phyloP scores from a whole-genome alignment of 2,329 filamentous ascomycete species.

The Orbilia brochopaga region DNA sequence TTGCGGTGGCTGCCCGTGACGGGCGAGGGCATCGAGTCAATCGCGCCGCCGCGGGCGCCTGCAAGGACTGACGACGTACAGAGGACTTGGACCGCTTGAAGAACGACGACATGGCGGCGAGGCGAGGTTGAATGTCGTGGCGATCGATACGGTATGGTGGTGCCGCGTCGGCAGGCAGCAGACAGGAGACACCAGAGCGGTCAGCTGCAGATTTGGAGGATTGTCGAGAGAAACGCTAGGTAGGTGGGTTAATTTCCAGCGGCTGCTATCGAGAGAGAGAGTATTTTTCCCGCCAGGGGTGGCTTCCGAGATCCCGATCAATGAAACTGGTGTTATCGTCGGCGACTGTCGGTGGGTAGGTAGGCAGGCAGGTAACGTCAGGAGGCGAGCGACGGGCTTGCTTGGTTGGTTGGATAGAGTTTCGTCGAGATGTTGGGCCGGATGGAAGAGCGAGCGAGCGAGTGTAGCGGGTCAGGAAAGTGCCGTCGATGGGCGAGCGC shows the following conservation, averaged over 20 bases:
- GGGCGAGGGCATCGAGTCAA: background rate
- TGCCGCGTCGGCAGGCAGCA: constrained; percentile 45
- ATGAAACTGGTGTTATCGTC: too few relatives aligned
- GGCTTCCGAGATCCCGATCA: too few relatives aligned
- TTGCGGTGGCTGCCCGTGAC: background rate
- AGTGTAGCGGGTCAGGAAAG: too few relatives aligned
- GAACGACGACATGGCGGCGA: constrained; percentile 34
- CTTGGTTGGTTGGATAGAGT: too few relatives aligned
- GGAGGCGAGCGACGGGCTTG: too few relatives aligned
- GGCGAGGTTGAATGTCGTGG: constrained; percentile 16
- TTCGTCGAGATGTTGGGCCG: too few relatives aligned
- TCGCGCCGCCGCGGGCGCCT: background rate
- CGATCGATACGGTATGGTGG: constrained; percentile 33
- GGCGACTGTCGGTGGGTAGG: too few relatives aligned
- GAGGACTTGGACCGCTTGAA: constrained; percentile 49
- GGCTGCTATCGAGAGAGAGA: too few relatives aligned
- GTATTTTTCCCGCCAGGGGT: too few relatives aligned
- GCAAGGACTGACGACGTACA: constrained; percentile 21
- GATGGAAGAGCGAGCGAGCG: too few relatives aligned
- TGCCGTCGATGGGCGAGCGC: too few relatives aligned
- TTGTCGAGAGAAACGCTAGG: background rate
- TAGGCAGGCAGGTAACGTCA: too few relatives aligned
- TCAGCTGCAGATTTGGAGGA: constrained; percentile 31
- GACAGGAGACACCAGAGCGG: constrained; percentile 35
- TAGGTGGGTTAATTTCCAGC: background rate